A percentile compares a stretch with the other conserved stretches of the same genome.
Evolutionary conservation across 179 eudicot genomes (phyloP).

Genomic region (Dionaea muscipula): DNA sequence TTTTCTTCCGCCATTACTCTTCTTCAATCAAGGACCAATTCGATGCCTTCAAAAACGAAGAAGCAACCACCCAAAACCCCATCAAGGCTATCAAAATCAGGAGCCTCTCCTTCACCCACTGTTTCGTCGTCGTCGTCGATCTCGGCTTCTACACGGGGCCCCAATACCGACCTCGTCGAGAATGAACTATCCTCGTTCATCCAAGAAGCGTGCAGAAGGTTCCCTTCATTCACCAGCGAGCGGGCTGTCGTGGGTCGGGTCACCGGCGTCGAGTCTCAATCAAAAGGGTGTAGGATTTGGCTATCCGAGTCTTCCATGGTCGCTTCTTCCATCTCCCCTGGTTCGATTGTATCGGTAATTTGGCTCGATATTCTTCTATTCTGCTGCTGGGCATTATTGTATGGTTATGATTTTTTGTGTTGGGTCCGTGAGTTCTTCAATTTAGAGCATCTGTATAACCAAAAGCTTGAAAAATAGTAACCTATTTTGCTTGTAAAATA

Average conservation of each 20-base stretch:
- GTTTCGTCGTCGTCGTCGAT: constrained; percentile 9
- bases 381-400: neutral
- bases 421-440: too few relatives aligned
- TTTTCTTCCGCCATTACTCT: too few relatives aligned
- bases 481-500: too few relatives aligned
- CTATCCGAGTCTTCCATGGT: constrained; percentile 65
- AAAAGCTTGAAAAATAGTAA: too few relatives aligned
- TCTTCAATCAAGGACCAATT: too few relatives aligned
- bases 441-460: too few relatives aligned
- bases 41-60: constrained; percentile 53
- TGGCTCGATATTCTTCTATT: neutral
- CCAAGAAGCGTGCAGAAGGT: constrained; percentile 38
- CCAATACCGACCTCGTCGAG: constrained; percentile 19
- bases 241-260: constrained; percentile 38
- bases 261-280: constrained; percentile 21
- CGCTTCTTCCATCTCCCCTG: constrained; percentile 46
- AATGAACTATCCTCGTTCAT: constrained; percentile 27
- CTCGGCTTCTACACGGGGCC: neutral
- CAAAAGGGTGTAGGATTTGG: constrained; percentile 64
- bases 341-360: constrained; percentile 64
- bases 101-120: constrained; percentile 22
- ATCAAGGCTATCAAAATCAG: constrained; percentile 14
- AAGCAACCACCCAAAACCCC: constrained; percentile 33
- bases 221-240: constrained; percentile 47
- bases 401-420: too few relatives aligned